phyloP scores from a whole-genome alignment of 2,329 filamentous ascomycete genomes.

The Xylaria sp. region DNA sequence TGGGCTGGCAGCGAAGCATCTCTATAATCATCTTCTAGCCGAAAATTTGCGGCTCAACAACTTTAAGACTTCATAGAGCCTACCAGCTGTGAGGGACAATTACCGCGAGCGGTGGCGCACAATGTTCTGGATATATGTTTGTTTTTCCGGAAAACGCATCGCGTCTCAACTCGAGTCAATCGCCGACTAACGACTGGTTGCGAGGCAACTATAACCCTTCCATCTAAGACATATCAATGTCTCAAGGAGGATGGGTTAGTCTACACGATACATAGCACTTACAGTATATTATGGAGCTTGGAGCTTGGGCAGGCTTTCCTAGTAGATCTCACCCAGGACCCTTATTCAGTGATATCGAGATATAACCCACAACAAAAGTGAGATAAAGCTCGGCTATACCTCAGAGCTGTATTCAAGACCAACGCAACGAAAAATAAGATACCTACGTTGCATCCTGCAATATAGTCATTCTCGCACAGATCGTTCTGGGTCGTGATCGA shows the following conservation, averaged over 20 bases:
- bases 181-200: background rate
- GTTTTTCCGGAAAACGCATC: background rate
- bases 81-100: background rate
- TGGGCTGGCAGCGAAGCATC: background rate
- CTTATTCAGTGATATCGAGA: background rate
- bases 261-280: background rate
- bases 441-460: background rate
- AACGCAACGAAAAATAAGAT: background rate
- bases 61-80: too few relatives aligned
- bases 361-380: background rate
- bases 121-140: background rate
- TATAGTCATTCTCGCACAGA: conserved; percentile 1
- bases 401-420: background rate
- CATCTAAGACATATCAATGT: background rate
- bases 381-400: background rate
- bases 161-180: background rate
- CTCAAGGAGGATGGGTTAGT: background rate
- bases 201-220: background rate
- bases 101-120: background rate
- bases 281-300: background rate
- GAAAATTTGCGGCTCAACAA: too few relatives aligned
- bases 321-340: background rate
- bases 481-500: conserved; percentile 17
- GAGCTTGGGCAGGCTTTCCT: background rate
- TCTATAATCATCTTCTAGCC: background rate